A percentile compares a stretch with the other conserved stretches of the same genome.
Conservation (phyloP, 2,329 filamentous ascomycete species). For the Fusarium nelsonii region DNA sequence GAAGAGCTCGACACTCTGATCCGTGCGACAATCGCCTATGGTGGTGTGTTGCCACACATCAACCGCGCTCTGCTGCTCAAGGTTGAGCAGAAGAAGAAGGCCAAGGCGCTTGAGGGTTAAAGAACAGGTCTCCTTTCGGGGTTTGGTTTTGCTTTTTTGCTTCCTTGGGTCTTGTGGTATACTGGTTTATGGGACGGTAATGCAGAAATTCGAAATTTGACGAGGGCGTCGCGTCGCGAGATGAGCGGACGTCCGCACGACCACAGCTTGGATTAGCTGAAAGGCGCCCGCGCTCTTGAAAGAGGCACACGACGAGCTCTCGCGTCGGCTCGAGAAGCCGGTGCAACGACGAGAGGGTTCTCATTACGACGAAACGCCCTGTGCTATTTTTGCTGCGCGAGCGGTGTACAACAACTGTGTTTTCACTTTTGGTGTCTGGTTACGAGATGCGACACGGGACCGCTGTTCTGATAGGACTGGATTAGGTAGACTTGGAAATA, state of each 20-base stretch:
- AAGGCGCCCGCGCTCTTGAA: conserved; percentile 35
- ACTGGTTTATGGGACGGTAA: conserved; percentile 47
- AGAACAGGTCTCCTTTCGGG: conserved; percentile 31
- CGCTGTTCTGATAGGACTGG: conserved; percentile 48
- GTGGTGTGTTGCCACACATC: conserved; percentile 98
- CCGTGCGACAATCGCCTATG: conserved; percentile 96
- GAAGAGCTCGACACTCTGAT: conserved; percentile 98
- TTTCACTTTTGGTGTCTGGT: conserved; percentile 41
- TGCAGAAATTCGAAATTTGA: conserved; percentile 47
- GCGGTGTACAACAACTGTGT: conserved; percentile 47
- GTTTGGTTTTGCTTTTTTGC: conserved; percentile 40
- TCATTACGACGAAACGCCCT: conserved; percentile 28
- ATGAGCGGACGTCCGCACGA: conserved; percentile 39
- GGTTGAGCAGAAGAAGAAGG: conserved; percentile 98
- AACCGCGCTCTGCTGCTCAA: conserved; percentile 96
- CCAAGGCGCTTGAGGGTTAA: conserved; percentile 63
- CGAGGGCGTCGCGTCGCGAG: conserved; percentile 43
- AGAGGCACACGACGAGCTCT: conserved; percentile 38
- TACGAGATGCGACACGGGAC: conserved; percentile 41
- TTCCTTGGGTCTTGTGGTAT: conserved; percentile 44
- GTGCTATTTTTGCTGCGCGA: conserved; percentile 39
- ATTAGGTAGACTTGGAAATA: conserved; percentile 49
- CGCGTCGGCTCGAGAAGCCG: conserved; percentile 24
- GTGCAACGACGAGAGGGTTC: conserved; percentile 25
- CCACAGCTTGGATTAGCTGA: conserved; percentile 46